A percentile compares a stretch with the other conserved stretches of the same genome.
Conservation (phyloP, 2,329 filamentous ascomycete genomes). For the Celoporthe dispersa region DNA sequence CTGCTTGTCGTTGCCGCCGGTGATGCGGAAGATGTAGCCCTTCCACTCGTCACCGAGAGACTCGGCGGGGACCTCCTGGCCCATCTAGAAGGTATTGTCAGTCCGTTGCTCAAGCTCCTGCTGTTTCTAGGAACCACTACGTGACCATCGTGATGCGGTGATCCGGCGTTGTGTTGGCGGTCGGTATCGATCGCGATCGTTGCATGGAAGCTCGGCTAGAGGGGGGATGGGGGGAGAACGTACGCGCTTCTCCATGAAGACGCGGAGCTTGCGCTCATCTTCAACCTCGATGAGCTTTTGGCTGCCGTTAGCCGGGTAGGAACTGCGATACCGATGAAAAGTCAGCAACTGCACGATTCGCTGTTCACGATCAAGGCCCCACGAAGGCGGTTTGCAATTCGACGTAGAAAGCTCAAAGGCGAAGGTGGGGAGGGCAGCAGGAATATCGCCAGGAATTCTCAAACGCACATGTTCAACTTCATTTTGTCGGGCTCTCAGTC, state of each 20-base stretch:
- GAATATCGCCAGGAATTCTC: not conserved
- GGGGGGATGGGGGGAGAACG: conserved; percentile 41
- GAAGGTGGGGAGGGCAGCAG: not conserved
- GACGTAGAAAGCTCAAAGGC: conserved; percentile 6
- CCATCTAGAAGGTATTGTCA: conserved; percentile 64
- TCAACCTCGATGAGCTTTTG: conserved; percentile 99
- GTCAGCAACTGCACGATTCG: conserved; percentile 16
- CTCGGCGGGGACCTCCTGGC: conserved; percentile 90
- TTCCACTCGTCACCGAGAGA: conserved; percentile 99
- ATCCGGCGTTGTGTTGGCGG: not conserved
- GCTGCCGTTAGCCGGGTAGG: conserved; percentile 98
- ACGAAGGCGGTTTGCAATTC: not conserved
- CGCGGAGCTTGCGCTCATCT: conserved; percentile 98
- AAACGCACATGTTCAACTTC: conserved; percentile 50
- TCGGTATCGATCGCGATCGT: conserved; percentile 40
- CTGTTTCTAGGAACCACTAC: not conserved
- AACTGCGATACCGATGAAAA: conserved; percentile 50
- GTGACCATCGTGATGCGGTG: conserved; percentile 13
- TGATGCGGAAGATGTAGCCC: conserved; percentile 99
- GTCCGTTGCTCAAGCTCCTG: conserved; percentile 15
- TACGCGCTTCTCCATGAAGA: conserved; percentile 98
- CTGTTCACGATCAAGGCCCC: conserved; percentile 13
- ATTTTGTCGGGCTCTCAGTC: conserved; percentile 59
- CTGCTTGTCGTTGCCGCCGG: conserved; percentile 99
- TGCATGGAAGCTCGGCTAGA: conserved; percentile 30